Base-by-base conservation (phyloP, 257 asterid species). In the Nicotiana undulata region DNA sequence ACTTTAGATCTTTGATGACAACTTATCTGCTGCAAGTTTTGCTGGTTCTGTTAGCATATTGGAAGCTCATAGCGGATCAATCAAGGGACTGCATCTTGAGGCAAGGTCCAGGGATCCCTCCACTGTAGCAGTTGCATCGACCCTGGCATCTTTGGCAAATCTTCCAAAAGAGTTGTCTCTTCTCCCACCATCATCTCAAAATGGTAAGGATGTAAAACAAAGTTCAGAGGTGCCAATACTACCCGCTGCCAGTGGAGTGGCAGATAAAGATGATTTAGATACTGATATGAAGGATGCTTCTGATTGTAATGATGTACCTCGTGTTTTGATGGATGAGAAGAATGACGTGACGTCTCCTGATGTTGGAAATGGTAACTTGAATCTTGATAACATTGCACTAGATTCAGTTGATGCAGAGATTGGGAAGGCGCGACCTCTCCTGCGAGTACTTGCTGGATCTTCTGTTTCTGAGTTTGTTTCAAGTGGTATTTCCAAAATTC, bases 61-160 rank as follows among this genome's bases (percentile, higher is more conserved):
- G 85, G 99, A 93, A 86, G 89, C 93, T 85, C 90, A 91, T 83
- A 84, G 82, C 86, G 97, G 89, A 85, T 84, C 97, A 80, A 78
- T 93, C 68, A 86, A 90, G 77, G 94, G 92, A 83, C 79, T 91
- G 82, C 94, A 89, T 70, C 81, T 84, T 80, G 97, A 92, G 89
- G 90, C 91, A 84, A 89, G 93, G 86, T 81, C 97, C 40, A 89
- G 90, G 52, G 97, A 92, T 81, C 91, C 94, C 79, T 90, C 97
- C 72, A 86, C 96, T 83, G 92, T 91, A 76, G 86, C 97, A 22
- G 93, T 92, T 83, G 95, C 96, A 32, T 90, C 98, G 31, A 83
- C 97, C 40, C 79, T 93, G 61, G 97, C 94, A 81, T 91, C 98
- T 81, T 80, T 92, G 56, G 88, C 98, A 51, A 84, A 87, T 88